Conservation (phyloP, 169 alveolate species). For the Miamiensis avidus region DNA sequence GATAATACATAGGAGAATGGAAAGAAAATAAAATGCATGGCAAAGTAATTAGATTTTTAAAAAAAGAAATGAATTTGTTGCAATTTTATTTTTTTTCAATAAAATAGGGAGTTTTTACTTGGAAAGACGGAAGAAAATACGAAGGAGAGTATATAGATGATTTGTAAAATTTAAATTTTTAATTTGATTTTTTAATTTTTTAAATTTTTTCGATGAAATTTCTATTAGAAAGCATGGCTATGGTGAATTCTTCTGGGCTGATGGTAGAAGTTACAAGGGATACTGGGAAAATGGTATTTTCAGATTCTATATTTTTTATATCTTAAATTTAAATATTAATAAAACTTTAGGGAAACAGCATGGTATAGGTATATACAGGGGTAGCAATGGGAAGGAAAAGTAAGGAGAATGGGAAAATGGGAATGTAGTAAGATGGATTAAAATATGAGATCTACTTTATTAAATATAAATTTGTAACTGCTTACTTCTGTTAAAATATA, state of each 20-base stretch:
- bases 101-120: constrained; percentile 31
- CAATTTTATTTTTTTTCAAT: too few relatives aligned
- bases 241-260: constrained; percentile 49
- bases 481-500: too few relatives aligned
- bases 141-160: constrained; percentile 54
- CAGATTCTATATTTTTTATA: too few relatives aligned
- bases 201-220: background rate
- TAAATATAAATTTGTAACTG: too few relatives aligned
- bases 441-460: too few relatives aligned
- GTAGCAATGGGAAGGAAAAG: constrained; percentile 17
- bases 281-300: constrained; percentile 32
- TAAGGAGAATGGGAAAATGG: constrained; percentile 45
- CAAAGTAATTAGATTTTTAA: background rate
- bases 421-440: constrained; percentile 41
- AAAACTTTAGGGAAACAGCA: constrained; percentile 25
- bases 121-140: constrained; percentile 64
- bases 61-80: background rate
- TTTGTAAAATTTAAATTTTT: constrained; percentile 4
- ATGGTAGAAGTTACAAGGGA: constrained; percentile 39
- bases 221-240: constrained; percentile 30
- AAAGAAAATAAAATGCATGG: constrained; percentile 59
- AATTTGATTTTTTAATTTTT: background rate
- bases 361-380: constrained; percentile 34
- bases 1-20: constrained; percentile 66
- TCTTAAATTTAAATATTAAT: too few relatives aligned